Base-by-base conservation (phyloP, 2,329 filamentous ascomycete genomes). In the Neophaeococcomyces aloes region DNA sequence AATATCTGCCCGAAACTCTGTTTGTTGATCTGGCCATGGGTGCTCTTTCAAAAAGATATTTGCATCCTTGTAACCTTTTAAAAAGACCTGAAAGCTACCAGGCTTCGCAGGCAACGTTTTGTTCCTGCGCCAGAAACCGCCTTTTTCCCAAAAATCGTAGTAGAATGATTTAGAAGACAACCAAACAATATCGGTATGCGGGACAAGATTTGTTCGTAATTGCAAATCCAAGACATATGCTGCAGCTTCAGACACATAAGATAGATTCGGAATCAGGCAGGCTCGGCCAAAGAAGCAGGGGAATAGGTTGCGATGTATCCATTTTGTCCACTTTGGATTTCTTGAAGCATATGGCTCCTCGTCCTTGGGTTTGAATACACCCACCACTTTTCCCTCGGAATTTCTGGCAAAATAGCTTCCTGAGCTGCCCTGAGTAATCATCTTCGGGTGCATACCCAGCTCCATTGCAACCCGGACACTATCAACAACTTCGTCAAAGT, bases 301-400 rank as follows among this genome's bases (percentile, higher is more conserved):
- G 56, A 98, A 96, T 52, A 98, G 62, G 61, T 98, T 98, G 51
- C 91, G 76, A 63, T 98, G 91, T 68, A 98, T 88, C 91, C 91
- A 98, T 66, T 98, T 98, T 56, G 93, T 96, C 89, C 89, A 96
- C 63, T 98, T 98, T 4, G 91, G 91, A 60, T 98, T 98, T 54
- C 86, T 83, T 25, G 86, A 91, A 1, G 91, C 91, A 60, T 95
- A 98, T 1, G 91, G 91, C 63, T 98, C 93, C 66, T 98, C 91
- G 56, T 98, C 91, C 66, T 98, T 98, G 32, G 91, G 91, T 63
- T 98, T 98, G 68, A 98, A 98, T 3, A 98, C 91, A 29, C 88
- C 91, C 3, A 98, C 86, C 13, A 95, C 86, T 67, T 94, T 95
- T 40, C 91, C 91, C 45, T 89, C 82, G 1, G 77, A 77, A 57